Conservation (phyloP, 495 filamentous ascomycete species). For the Trichoderma parareesei region DNA sequence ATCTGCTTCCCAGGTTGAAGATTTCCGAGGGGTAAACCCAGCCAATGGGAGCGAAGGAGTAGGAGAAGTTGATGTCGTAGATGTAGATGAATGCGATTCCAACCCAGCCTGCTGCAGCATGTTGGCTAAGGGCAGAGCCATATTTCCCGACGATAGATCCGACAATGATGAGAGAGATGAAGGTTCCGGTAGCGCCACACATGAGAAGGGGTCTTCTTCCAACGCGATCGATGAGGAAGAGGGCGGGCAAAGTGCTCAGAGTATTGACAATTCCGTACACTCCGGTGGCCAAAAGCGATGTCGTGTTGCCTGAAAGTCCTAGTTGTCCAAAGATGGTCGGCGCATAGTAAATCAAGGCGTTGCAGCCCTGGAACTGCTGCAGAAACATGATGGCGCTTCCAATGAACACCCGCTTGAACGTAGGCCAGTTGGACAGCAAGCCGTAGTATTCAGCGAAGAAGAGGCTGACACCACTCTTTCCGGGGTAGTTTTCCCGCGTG, state of each 20-base stretch:
- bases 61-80: slow-evolving; percentile 54
- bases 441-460: slow-evolving; percentile 34
- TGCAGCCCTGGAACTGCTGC: slow-evolving; percentile 32
- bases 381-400: slow-evolving; percentile 21
- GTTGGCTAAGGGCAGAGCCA: slow-evolving; percentile 35
- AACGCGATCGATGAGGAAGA: slow-evolving; percentile 14
- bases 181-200: slow-evolving; percentile 37
- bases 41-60: slow-evolving; percentile 21
- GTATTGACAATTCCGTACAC: slow-evolving; percentile 37
- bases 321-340: slow-evolving; percentile 49
- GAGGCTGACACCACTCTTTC: slow-evolving; percentile 19
- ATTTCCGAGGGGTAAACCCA: slow-evolving; percentile 49
- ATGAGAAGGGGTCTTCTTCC: slow-evolving; percentile 11
- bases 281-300: slow-evolving; percentile 35
- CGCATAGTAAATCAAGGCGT: slow-evolving; percentile 42
- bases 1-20: slow-evolving; percentile 46
- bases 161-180: slow-evolving; percentile 41
- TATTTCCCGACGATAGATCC: slow-evolving; percentile 45
- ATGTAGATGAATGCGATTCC: slow-evolving; percentile 54
- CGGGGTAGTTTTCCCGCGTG: slow-evolving; percentile 37
- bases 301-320: slow-evolving; percentile 44
- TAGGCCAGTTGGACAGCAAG: slow-evolving; percentile 18
- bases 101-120: slow-evolving; percentile 48
- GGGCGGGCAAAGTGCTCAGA: slow-evolving; percentile 27
- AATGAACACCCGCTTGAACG: slow-evolving; percentile 21